Conservation (phyloP, 768 basidiomycete species). For the Gyrodon lividus region DNA sequence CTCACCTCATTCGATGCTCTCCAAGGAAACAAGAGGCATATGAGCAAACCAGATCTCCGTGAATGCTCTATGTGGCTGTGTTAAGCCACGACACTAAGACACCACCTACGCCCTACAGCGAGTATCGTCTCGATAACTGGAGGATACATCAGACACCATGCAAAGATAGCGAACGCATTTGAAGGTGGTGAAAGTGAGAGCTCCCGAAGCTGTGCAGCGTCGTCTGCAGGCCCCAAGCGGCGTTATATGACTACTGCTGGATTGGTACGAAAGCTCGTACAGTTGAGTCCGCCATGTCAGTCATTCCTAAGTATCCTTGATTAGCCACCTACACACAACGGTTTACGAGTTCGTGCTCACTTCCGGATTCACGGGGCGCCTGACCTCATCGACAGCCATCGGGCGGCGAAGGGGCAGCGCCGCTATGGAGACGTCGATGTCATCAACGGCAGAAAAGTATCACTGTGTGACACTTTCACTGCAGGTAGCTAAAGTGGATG, state of each 20-base stretch:
- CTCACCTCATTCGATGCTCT: constrained; percentile 7
- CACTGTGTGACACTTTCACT: background rate
- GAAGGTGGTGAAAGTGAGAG: background rate
- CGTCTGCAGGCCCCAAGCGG: constrained; percentile 6
- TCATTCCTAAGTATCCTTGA: constrained; percentile 1
- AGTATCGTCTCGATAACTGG: background rate
- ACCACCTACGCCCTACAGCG: background rate
- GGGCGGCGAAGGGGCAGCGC: constrained; percentile 15
- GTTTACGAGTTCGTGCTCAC: constrained; percentile 9
- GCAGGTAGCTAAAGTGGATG: background rate
- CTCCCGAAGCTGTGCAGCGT: constrained; percentile 26
- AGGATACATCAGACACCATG: background rate
- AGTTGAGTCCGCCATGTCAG: background rate
- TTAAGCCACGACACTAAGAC: background rate
- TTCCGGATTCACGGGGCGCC: background rate
- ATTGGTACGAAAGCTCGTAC: constrained; percentile 2
- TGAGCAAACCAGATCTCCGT: background rate
- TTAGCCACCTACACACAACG: constrained; percentile 17
- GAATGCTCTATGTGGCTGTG: background rate
- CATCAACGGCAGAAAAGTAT: background rate
- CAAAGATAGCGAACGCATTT: background rate
- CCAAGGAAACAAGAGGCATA: background rate
- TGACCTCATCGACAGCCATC: constrained; percentile 21
- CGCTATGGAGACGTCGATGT: background rate
- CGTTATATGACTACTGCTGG: constrained; percentile 4